A percentile compares a stretch with the other conserved stretches of the same genome.
Evolutionary conservation across 352 stramenopile species (phyloP).

Genomic region (Globisporangium abappressorium): DNA sequence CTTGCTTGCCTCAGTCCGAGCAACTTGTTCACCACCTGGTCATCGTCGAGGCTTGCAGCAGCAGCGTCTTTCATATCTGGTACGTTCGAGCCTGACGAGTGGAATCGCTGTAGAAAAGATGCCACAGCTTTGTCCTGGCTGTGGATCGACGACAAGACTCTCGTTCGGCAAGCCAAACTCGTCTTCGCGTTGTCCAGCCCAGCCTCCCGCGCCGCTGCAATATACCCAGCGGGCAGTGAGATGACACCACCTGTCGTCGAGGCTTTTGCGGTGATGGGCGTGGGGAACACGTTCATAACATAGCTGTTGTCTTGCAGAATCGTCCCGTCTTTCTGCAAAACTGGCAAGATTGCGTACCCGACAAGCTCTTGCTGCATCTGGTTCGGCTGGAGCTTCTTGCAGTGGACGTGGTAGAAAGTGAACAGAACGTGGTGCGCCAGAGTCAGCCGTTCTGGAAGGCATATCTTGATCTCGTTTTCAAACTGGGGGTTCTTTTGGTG

Average conservation of each 20-base stretch:
- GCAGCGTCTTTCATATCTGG: neutral
- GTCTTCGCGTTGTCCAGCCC: conserved; percentile 35
- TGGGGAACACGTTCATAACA: conserved; percentile 32
- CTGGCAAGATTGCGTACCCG: conserved; percentile 45
- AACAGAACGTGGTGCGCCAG: conserved; percentile 54
- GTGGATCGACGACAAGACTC: conserved; percentile 51
- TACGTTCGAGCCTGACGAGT: conserved; percentile 15
- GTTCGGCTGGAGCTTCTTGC: conserved; percentile 62
- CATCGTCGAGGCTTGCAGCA: conserved; percentile 19
- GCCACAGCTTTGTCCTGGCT: conserved; percentile 52
- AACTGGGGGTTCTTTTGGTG: conserved; percentile 78
- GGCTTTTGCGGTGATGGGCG: conserved; percentile 19
- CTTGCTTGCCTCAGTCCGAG: conserved; percentile 30
- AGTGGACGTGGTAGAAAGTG: conserved; percentile 81
- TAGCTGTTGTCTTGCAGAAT: conserved; percentile 50
- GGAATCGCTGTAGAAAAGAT: conserved; percentile 48
- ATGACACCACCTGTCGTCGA: conserved; percentile 27
- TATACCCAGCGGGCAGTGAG: conserved; percentile 39
- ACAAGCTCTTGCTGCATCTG: conserved; percentile 69
- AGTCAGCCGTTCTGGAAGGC: conserved; percentile 52
- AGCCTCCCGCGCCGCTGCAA: conserved; percentile 26
- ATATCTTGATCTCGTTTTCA: conserved; percentile 73
- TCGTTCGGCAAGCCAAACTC: conserved; percentile 39
- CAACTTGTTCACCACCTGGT: conserved; percentile 32
- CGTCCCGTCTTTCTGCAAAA: conserved; percentile 47